Base-by-base conservation (phyloP, 192 early-diverging fungal genomes). In the Spinellus fusiger region DNA sequence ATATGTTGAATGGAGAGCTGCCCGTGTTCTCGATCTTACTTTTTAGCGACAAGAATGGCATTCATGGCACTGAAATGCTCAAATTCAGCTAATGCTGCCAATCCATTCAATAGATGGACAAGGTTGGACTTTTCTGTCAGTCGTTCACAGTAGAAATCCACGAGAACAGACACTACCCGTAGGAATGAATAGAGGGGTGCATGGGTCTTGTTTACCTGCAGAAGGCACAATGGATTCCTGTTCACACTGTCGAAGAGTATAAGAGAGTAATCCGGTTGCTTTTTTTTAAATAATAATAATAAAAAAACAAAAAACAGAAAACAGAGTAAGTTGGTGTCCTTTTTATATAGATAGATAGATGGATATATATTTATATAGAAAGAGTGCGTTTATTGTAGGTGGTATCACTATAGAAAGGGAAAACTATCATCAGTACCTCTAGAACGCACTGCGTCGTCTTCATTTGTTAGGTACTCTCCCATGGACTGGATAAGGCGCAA, bases 401-500 rank as follows among this genome's bases (percentile, higher is more conserved):
- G 29, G 22, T 13, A 37, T n/a, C 33, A 56, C 13, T 8, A 27
- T n/a, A 20, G 22, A 6, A 55, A 31, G 33, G 15, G 18, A 16
- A 54, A n/a, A n/a, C n/a, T n/a, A n/a, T 26, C 16, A 15, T 33
- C 13, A 13, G 6, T 73, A 79, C 93, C 96, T 77, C 87, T 88
- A 33, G 91, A 87, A 58, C 96, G 88, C 31, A 86, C 80, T 58
- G 85, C 88, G n/a, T 88, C 86, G 51, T 95, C 94, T 9, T 86
- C 80, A 68, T 79, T 86, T 4, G 91, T 93, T 53, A 96, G 69
- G 47, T 85, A 82, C 32, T 82, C 75, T 1, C 88, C 90, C 22
- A 95, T 82, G 35, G 77, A 69, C 70, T 91, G 86, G 22, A 98
- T 93, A n/a, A 96, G 69, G 60, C 76, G 70, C 16, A 94, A 70